Percentiles rank a stretch among this genome's conserved stretches.
Conservation (phyloP, 345 rosid genomes). For the Murraya paniculata region DNA sequence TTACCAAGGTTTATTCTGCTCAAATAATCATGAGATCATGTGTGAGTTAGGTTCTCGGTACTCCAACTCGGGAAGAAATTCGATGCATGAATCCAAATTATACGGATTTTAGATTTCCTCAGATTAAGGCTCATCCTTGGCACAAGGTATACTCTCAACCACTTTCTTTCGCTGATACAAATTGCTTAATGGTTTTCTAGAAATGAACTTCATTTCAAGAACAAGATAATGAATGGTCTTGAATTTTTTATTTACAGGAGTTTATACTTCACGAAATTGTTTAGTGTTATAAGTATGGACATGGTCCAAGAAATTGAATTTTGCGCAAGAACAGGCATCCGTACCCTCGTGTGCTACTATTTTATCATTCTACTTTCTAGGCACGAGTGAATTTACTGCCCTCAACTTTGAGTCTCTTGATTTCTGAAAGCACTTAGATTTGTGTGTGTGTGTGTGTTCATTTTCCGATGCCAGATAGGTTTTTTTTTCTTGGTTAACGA, state of each 20-base stretch:
- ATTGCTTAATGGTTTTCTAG: slow-evolving; percentile 10
- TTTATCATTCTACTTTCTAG: not conserved
- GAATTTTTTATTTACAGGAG: not conserved
- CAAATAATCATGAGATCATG: slow-evolving; percentile 1
- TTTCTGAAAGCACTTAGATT: not conserved
- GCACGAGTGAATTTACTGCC: not conserved
- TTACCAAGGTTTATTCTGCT: slow-evolving; percentile 1
- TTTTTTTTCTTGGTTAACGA: not conserved
- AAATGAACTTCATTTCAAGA: not conserved
- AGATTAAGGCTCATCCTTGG: slow-evolving; percentile 86
- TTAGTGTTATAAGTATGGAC: not conserved
- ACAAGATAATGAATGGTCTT: not conserved
- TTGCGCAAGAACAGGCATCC: not conserved
- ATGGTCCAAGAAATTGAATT: not conserved
- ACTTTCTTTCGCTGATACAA: not conserved
- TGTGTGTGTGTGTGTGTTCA: not conserved
- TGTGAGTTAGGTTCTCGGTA: slow-evolving; percentile 67
- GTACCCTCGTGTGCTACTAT: not conserved
- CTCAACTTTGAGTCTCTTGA: not conserved
- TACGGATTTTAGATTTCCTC: slow-evolving; percentile 76
- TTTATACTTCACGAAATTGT: not conserved
- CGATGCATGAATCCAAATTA: slow-evolving; percentile 91
- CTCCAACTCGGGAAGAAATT: slow-evolving; percentile 91
- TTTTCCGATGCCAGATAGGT: not conserved
- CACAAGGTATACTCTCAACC: slow-evolving; percentile 54